phyloP scores from a whole-genome alignment of 106 monocot genomes.

The Dendrobium catenatum region DNA sequence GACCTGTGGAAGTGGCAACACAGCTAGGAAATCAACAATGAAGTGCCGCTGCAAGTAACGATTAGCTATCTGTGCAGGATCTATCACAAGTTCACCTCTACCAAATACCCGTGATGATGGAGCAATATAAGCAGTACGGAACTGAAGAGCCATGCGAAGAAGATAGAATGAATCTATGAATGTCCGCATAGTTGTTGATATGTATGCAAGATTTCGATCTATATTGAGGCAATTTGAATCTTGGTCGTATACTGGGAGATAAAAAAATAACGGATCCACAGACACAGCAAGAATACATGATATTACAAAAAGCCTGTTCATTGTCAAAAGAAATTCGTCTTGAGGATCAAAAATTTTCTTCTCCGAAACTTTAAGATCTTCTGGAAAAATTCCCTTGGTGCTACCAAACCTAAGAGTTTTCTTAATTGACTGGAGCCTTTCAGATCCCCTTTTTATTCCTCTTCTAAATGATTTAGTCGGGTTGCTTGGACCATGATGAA shows the following conservation, averaged over 20 bases:
- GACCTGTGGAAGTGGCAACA: slow-evolving; percentile 96
- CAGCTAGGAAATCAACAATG: slow-evolving; percentile 67
- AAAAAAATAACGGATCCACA: slow-evolving; percentile 87
- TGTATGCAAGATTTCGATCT: slow-evolving; percentile 54
- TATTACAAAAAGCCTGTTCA: slow-evolving; percentile 66
- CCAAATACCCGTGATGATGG: slow-evolving; percentile 97
- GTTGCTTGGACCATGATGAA: slow-evolving; percentile 24
- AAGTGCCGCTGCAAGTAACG: slow-evolving; percentile 64
- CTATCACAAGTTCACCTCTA: slow-evolving; percentile 87
- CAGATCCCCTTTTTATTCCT: slow-evolving; percentile 47
- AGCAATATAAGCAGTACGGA: slow-evolving; percentile 80
- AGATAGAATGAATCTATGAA: slow-evolving; percentile 82
- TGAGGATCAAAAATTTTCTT: slow-evolving; percentile 89
- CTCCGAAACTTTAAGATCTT: slow-evolving; percentile 65
- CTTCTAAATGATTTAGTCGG: slow-evolving; percentile 37
- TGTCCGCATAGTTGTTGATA: slow-evolving; percentile 66
- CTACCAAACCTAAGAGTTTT: slow-evolving; percentile 56
- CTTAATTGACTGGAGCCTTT: slow-evolving; percentile 53
- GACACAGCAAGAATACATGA: slow-evolving; percentile 75
- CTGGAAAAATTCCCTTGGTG: slow-evolving; percentile 64
- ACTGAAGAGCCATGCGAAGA: slow-evolving; percentile 61
- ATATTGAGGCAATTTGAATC: slow-evolving; percentile 62
- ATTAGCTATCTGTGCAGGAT: slow-evolving; percentile 59
- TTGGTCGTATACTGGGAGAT: slow-evolving; percentile 57
- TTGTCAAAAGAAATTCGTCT: slow-evolving; percentile 55